Percentiles rank a stretch among this genome's conserved stretches.
Conservation (phyloP, 1,284 basidiomycete genomes). For the Meira nashicola region DNA sequence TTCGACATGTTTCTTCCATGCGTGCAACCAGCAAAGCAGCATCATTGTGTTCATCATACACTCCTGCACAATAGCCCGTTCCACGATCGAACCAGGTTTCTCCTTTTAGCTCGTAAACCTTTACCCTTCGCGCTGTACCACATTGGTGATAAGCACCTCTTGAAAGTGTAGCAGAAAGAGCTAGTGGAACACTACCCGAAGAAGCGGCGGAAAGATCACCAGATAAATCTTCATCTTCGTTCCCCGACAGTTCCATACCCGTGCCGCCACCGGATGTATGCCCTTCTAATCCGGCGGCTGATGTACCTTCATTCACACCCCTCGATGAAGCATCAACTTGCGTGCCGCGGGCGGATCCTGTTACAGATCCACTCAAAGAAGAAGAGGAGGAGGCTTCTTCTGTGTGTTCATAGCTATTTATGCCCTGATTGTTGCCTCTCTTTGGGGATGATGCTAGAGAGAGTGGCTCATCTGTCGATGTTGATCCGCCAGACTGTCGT, state of each 20-base stretch:
- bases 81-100: constrained; percentile 49
- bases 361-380: too few species aligned
- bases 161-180: constrained; percentile 28
- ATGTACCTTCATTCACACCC: not conserved
- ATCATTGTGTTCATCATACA: constrained; percentile 48
- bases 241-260: not conserved
- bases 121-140: constrained; percentile 49
- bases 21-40: constrained; percentile 48
- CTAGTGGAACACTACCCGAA: not conserved
- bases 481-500: too few species aligned
- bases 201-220: not conserved
- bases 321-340: not conserved
- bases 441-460: too few species aligned
- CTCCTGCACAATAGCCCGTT: constrained; percentile 51
- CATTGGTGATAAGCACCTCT: constrained; percentile 50
- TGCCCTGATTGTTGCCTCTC: too few species aligned
- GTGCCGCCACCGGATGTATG: too few species aligned
- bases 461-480: too few species aligned
- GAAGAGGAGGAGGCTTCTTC: too few species aligned
- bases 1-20: constrained; percentile 40
- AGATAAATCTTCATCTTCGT: not conserved
- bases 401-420: too few species aligned
- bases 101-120: constrained; percentile 48
- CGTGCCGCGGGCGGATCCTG: too few species aligned
- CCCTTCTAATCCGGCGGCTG: not conserved